Base-by-base conservation (phyloP, 2,329 filamentous ascomycete genomes). In the Emydomyces testavorans region DNA sequence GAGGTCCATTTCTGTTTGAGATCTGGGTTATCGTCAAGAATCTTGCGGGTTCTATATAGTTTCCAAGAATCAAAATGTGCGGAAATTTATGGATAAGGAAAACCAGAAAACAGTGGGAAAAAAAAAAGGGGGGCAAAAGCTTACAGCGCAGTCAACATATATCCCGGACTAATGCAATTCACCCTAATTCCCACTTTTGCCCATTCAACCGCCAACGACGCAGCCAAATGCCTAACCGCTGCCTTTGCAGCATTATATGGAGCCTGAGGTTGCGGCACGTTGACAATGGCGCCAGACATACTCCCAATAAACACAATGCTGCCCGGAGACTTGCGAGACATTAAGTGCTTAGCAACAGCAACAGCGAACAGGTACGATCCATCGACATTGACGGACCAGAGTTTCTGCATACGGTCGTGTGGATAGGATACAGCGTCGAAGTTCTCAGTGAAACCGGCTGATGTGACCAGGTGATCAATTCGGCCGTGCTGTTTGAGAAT, bases 361-460 rank as follows among this genome's bases (percentile, higher is more conserved):
- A 82, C 83, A 2, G 89, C 85, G 62, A 90, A 94, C 29, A 94
- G 73, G 64, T 93, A 95, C 47, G 89, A 94, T 18, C 90, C 90
- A 60, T 85, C 86, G 1, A 96, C 88, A 56, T 95, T 94, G 62
- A 95, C 90, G 42, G 80, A 81, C 87, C 87, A 95, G 13, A 96
- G 79, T 73, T 94, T 93, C 67, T 89, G 80, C 67, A 95, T 82
- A 55, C 89, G 83, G 57, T 94, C 87, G 57, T 89, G 79, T 0
- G 89, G 89, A 69, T 96, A 96, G 56, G 82, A 80, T 59, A 89
- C 83, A 39, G 90, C 90, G 59, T 93, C 83, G 61, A 88, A 93
- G 72, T 95, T 95, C 72, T 95, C 90, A 11, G 86, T 92, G 71
- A 96, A 94, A 38, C 90, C 90, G 42, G 90, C 90, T n/a, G 87